Evolutionary conservation across 2,329 filamentous ascomycete species (phyloP).

Genomic region (Diaporthe australafricana): DNA sequence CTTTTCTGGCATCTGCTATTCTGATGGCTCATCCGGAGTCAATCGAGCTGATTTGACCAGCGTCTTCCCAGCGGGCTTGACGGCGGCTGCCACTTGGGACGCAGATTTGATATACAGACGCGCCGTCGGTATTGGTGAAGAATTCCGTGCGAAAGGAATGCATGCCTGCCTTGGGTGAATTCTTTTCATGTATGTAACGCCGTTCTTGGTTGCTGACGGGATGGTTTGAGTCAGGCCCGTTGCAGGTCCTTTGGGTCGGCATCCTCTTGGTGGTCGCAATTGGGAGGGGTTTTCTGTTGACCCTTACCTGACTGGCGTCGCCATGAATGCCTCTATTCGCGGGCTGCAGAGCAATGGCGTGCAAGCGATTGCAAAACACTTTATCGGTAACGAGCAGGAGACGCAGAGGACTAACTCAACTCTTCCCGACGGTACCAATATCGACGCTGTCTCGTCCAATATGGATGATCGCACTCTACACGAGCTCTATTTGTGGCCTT

Average conservation of each 20-base stretch:
- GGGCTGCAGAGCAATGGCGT: background rate
- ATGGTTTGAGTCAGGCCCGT: no score
- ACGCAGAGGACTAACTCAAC: slow-evolving; percentile 59
- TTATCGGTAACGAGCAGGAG: slow-evolving; percentile 62
- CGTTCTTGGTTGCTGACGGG: no score
- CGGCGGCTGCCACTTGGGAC: background rate
- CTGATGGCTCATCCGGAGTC: background rate
- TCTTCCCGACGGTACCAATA: slow-evolving; percentile 63
- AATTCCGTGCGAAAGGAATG: background rate
- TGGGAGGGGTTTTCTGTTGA: background rate
- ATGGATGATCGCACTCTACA: slow-evolving; percentile 58
- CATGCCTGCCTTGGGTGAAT: background rate
- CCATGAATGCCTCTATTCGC: background rate
- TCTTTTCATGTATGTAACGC: no score
- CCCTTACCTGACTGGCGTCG: background rate
- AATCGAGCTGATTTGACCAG: background rate
- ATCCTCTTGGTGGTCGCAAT: background rate
- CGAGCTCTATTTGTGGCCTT: no score
- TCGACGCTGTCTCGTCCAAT: no score
- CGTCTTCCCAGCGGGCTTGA: background rate
- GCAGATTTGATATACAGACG: background rate
- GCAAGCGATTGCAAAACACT: slow-evolving; percentile 62
- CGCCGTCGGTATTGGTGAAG: background rate
- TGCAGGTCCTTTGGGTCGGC: no score
- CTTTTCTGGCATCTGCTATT: background rate